A percentile compares a stretch with the other conserved stretches of the same genome.
These are phyloP conservation scores for Raffaelea arxii DNA, from an alignment of 2,329 filamentous ascomycete genomes.

Conservation along the genomic window DNA sequence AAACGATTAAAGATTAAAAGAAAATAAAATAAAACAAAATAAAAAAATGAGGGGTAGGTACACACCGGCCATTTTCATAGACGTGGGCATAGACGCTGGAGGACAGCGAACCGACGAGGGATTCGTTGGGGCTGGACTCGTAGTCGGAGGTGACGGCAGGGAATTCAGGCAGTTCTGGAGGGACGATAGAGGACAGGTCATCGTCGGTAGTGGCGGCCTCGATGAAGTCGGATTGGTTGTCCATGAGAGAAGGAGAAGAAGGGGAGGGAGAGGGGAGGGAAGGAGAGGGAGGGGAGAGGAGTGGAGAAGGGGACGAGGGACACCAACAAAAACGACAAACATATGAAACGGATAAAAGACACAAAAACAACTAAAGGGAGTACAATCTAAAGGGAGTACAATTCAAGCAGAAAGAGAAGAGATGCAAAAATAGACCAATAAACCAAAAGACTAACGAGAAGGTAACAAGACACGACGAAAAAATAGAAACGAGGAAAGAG, in stretches of 20 bases:
- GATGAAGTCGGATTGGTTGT: slow-evolving; percentile 11
- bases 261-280: neutral
- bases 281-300: neutral
- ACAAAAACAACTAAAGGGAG: too few species aligned
- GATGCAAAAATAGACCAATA: too few species aligned
- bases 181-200: neutral
- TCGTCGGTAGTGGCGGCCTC: slow-evolving; percentile 10
- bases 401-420: neutral
- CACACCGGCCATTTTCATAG: slow-evolving; percentile 27
- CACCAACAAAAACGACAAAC: too few species aligned
- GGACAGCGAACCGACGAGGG: slow-evolving; percentile 27
- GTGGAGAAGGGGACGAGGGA: neutral
- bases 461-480: too few species aligned
- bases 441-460: too few species aligned
- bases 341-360: too few species aligned
- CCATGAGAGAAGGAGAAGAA: neutral
- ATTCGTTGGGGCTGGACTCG: slow-evolving; percentile 24
- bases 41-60: neutral
- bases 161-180: slow-evolving; percentile 9
- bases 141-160: slow-evolving; percentile 29
- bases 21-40: neutral
- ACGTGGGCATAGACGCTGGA: slow-evolving; percentile 27
- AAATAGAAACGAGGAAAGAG: neutral
- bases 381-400: too few species aligned
- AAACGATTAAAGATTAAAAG: neutral